Conservation (phyloP, 306 rosid genomes). For the Cicer judaicum region DNA sequence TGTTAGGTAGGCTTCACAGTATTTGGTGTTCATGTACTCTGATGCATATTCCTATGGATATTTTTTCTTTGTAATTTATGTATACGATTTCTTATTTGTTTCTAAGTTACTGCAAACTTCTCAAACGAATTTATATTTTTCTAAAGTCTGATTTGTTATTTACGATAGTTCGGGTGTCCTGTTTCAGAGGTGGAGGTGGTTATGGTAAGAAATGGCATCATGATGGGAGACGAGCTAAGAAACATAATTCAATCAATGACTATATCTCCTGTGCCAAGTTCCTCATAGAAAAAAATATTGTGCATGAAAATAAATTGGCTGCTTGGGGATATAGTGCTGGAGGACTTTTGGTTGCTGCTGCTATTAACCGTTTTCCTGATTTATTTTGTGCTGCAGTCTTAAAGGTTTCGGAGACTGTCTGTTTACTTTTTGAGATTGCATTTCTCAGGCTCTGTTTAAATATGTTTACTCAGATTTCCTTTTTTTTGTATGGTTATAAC, state of each 20-base stretch:
- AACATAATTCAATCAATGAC: conserved; percentile 79
- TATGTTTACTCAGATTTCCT: conserved; percentile 21
- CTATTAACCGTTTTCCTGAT: conserved; percentile 77
- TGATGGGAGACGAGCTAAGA: conserved; percentile 73
- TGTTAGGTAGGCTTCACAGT: conserved; percentile 69
- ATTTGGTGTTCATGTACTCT: conserved; percentile 23
- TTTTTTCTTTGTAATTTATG: conserved; percentile 27
- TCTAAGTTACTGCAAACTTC: conserved; percentile 22
- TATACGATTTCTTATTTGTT: conserved; percentile 31
- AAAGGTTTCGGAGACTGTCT: conserved; percentile 57
- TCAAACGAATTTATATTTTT: conserved; percentile 15
- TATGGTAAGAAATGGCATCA: conserved; percentile 87
- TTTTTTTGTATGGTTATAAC: conserved; percentile 39
- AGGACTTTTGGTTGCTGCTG: conserved; percentile 92
- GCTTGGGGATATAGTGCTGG: conserved; percentile 93
- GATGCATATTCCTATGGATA: conserved; percentile 19
- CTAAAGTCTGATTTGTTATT: conserved; percentile 29
- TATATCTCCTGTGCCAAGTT: conserved; percentile 85
- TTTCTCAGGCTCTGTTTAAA: conserved; percentile 37
- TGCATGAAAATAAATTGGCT: conserved; percentile 79
- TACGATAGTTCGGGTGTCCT: conserved; percentile 41
- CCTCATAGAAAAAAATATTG: conserved; percentile 67
- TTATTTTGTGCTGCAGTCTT: conserved; percentile 83
- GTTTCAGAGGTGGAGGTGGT: conserved; percentile 94
- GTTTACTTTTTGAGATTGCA: conserved; percentile 25